Base-by-base conservation (phyloP, 148 eudicot genomes). In the Rhododendron ovatum region DNA sequence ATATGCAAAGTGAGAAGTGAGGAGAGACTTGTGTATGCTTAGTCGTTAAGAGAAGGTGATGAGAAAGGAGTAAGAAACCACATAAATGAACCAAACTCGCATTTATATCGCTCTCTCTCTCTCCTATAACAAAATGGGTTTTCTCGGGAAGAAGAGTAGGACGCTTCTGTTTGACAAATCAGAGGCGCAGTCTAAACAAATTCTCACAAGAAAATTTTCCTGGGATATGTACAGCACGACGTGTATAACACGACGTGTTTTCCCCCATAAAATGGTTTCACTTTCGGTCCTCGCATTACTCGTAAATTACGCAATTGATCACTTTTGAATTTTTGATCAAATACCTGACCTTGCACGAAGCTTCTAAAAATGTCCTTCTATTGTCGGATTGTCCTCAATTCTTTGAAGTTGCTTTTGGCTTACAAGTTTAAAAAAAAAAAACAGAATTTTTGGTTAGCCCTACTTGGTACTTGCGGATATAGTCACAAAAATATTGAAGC, bases 41-140 rank as follows among this genome's bases (percentile, higher is more conserved):
- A 89, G 92, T 88, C 73, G 91, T 91, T 89, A 90, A 90, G 92
- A 76, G 89, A 88, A 74, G 33, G 55, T 50, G 83, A 63, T 67
- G 59, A 67, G 33, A 57, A 69, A 28, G 39, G 75, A 39, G 1
- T 12, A 69, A 30, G 75, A 59, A 88, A 80, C 80, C 87, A 83
- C 88, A 88, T 83, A 17, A 17, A 55, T 1, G 45, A 89, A 91
- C 88, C 92, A 87, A 7, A 90, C 93, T 87, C 71, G 84, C 89
- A 91, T 90, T 91, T 87, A 90, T 87, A 82, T 83, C 85, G 13
- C 51, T 39, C 37, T 30, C n/a, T 78, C 82, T 75, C 11, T 33
- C 79, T 9, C 74, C 2, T 71, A 30, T 30, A 30, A 30, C 30
- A 30, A 30, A 30, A 30, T 30, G 30, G 30, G 30, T 30, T 30